Percentiles rank a stretch among this genome's conserved stretches.
phyloP scores from a whole-genome alignment of 768 basidiomycete species.

The Nidularia sp. region DNA sequence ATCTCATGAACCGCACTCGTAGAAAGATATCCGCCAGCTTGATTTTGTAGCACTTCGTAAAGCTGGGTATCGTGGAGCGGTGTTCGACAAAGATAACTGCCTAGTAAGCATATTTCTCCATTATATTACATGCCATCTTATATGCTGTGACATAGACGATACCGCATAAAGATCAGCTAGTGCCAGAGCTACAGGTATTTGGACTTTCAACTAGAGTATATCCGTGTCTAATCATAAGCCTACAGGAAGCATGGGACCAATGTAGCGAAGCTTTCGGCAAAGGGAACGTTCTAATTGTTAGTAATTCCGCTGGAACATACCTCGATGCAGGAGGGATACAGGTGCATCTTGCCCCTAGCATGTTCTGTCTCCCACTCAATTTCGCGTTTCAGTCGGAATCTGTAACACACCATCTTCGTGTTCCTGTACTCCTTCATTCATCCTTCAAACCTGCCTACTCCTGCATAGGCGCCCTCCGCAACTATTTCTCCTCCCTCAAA shows the following conservation, averaged over 20 bases:
- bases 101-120: constrained; percentile 47
- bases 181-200: constrained; percentile 68
- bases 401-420: constrained; percentile 70
- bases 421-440: constrained; percentile 78
- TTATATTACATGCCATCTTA: neutral
- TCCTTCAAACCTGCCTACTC: constrained; percentile 76
- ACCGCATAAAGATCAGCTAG: constrained; percentile 71
- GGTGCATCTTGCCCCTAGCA: constrained; percentile 36
- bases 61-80: constrained; percentile 82
- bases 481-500: constrained; percentile 66
- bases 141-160: constrained; percentile 53
- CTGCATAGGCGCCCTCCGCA: constrained; percentile 66
- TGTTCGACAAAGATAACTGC: constrained; percentile 99
- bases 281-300: constrained; percentile 82
- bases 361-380: neutral
- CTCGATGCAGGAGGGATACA: constrained; percentile 77
- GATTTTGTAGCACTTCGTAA: constrained; percentile 69
- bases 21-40: constrained; percentile 83
- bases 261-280: constrained; percentile 72
- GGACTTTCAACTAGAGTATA: constrained; percentile 9
- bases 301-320: constrained; percentile 88
- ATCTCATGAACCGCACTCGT: constrained; percentile 17
- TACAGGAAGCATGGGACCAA: constrained; percentile 72
- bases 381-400: constrained; percentile 67
- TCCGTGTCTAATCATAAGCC: neutral